These are phyloP conservation scores for Populus trichocarpa DNA, from an alignment of 441 rosid species.

Conservation along the genomic window DNA sequence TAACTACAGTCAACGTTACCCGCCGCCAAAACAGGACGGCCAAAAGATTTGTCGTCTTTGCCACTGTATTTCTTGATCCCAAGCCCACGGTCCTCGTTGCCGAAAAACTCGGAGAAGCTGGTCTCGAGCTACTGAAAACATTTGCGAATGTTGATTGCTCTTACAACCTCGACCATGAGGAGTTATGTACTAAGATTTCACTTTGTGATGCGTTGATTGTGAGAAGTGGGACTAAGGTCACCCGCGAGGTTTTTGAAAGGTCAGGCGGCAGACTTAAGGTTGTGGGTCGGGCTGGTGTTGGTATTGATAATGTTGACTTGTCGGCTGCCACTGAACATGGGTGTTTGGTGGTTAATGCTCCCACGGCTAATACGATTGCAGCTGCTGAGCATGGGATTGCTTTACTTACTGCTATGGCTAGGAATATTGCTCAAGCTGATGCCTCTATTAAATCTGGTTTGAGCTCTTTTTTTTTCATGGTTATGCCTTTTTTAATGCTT, in stretches of 20 bases:
- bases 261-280: constrained; percentile 78
- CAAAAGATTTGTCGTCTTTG: constrained; percentile 25
- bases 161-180: constrained; percentile 69
- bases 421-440: constrained; percentile 89
- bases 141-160: constrained; percentile 74
- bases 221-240: constrained; percentile 86
- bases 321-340: constrained; percentile 89
- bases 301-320: constrained; percentile 94
- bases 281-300: constrained; percentile 94
- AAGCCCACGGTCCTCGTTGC: constrained; percentile 79
- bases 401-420: constrained; percentile 80
- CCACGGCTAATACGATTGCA: constrained; percentile 92
- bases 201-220: constrained; percentile 84
- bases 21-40: constrained; percentile 11
- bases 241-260: constrained; percentile 73
- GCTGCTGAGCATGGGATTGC: constrained; percentile 98
- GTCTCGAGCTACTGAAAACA: constrained; percentile 50
- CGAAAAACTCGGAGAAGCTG: constrained; percentile 91
- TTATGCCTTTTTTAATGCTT: background rate
- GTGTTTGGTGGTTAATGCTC: constrained; percentile 91
- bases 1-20: constrained; percentile 6
- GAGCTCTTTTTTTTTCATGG: constrained; percentile 5
- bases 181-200: constrained; percentile 73
- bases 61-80: constrained; percentile 32
- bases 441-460: constrained; percentile 84